phyloP scores from a whole-genome alignment of 2,329 filamentous ascomycete species.

The Tolypocladium sp. region DNA sequence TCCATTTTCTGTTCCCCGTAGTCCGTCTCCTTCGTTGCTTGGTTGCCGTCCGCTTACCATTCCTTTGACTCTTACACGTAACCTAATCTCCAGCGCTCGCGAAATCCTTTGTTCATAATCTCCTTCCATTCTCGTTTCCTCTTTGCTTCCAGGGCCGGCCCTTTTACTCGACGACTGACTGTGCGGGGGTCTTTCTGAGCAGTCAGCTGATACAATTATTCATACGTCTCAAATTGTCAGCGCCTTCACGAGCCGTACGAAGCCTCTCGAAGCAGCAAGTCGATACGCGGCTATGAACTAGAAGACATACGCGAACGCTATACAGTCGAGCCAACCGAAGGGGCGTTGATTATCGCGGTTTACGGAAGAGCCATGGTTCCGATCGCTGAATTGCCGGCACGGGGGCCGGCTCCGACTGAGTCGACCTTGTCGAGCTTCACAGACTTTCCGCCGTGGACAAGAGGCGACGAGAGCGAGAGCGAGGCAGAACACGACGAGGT shows the following conservation, averaged over 20 bases:
- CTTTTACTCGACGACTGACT: not conserved
- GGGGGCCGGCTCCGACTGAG: conserved; percentile 4
- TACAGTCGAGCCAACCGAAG: not conserved
- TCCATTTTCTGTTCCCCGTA: not conserved
- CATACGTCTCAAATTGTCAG: not conserved
- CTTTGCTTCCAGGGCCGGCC: not conserved
- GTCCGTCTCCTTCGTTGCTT: not conserved
- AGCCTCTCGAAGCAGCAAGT: not conserved
- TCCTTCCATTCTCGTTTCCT: not conserved
- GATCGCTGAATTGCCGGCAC: not conserved
- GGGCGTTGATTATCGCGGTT: not conserved
- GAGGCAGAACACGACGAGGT: not conserved
- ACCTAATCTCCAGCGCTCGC: not conserved
- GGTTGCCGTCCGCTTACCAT: not conserved
- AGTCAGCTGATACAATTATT: not conserved
- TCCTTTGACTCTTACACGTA: not conserved
- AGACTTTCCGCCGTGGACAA: conserved; percentile 15
- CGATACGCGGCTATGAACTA: conserved; percentile 3
- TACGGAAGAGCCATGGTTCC: conserved; percentile 1
- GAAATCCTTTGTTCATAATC: not conserved
- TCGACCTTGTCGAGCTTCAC: not conserved
- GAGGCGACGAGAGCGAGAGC: conserved; percentile 12
- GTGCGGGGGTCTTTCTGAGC: not conserved
- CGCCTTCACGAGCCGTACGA: not conserved
- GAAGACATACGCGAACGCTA: not conserved